Evolutionary conservation across 495 filamentous ascomycete species (phyloP), one percentile per base, ranked within the genome.

Genomic region (Penicillium bovifimosum): DNA sequence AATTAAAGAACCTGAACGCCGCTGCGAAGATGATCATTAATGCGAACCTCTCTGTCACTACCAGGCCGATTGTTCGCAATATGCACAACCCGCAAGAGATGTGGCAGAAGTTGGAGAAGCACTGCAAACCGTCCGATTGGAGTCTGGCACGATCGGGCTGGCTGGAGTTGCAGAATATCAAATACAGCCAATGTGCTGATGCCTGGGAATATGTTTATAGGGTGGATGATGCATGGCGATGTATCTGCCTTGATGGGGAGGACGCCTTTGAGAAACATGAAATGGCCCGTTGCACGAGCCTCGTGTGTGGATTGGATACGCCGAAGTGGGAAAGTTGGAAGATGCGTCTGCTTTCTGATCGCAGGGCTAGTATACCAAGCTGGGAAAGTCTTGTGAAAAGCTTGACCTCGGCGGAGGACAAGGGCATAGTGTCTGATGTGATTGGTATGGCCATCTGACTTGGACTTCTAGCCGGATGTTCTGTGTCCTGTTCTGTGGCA

Each of bases 121-220:
- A 48, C 33, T 48, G 45, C 45, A 48, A 38, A 6, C 45, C 45
- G 4, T 48, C 45, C 5, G 45, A 48, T 28, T 48, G 45, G 45
- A 36, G 20, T 11, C 17, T 18, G 20, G 9, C 34, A 18, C 45
- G 34, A 38, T 16, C 45, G 8, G 45, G 45, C 9, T 48, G 45
- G 45, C 18, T 48, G 16, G 32, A 17, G 1, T 20, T 48, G 45
- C 45, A 48, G n/a, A 48, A 17, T 11, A 17, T 48, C 10, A 48
- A n/a, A 28, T 48, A 38, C n/a, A 48, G 45, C 24, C 45, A 35
- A 29, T 48, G 45, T 10, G 17, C 17, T 29, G 26, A 38, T 17
- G 5, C 29, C 8, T 36, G 45, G 33, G 45, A 48, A 16, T 48
- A 48, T 48, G 20, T 48, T 24, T 35, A 29, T 26, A 35, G n/a